Percentiles rank a stretch among this genome's conserved stretches.
phyloP scores from a whole-genome alignment of 2,329 filamentous ascomycete genomes.

The Ophiosphaerella herpotricha region DNA sequence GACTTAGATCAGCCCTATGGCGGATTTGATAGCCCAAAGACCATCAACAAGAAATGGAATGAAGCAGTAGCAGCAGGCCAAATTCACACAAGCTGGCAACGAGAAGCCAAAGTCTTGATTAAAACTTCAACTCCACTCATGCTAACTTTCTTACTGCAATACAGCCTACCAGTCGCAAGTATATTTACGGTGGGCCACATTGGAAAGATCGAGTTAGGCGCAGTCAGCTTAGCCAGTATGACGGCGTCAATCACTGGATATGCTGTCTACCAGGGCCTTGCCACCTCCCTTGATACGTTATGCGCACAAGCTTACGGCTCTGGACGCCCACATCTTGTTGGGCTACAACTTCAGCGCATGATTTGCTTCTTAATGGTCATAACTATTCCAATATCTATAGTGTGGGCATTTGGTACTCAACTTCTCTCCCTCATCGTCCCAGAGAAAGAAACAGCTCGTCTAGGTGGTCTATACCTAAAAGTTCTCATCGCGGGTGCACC shows the following conservation, averaged over 20 bases:
- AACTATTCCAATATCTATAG: conserved; percentile 70
- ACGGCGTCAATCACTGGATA: conserved; percentile 56
- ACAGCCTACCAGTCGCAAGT: conserved; percentile 52
- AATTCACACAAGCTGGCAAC: conserved; percentile 88
- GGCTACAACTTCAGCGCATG: conserved; percentile 81
- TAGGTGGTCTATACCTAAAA: conserved; percentile 79
- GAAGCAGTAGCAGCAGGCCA: conserved; percentile 79
- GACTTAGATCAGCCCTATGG: conserved; percentile 49
- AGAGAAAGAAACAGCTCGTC: conserved; percentile 68
- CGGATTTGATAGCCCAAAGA: conserved; percentile 56
- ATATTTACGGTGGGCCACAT: conserved; percentile 58
- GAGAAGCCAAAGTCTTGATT: conserved; percentile 80
- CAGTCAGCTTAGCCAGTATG: conserved; percentile 55
- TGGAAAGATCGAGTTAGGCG: conserved; percentile 54
- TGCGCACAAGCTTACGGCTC: conserved; percentile 94
- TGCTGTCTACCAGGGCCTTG: conserved; percentile 64
- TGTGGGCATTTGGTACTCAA: conserved; percentile 71
- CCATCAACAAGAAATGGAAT: conserved; percentile 51
- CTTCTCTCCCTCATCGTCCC: conserved; percentile 70
- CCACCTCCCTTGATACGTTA: conserved; percentile 88
- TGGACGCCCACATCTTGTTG: conserved; percentile 86
- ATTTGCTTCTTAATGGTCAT: conserved; percentile 74
- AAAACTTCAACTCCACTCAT: conserved; percentile 53
- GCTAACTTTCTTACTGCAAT: conserved; percentile 56
- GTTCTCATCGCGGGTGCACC: conserved; percentile 73